A percentile compares a stretch with the other conserved stretches of the same genome.
Conservation (phyloP, 345 rosid genomes). For the Salix udensis region DNA sequence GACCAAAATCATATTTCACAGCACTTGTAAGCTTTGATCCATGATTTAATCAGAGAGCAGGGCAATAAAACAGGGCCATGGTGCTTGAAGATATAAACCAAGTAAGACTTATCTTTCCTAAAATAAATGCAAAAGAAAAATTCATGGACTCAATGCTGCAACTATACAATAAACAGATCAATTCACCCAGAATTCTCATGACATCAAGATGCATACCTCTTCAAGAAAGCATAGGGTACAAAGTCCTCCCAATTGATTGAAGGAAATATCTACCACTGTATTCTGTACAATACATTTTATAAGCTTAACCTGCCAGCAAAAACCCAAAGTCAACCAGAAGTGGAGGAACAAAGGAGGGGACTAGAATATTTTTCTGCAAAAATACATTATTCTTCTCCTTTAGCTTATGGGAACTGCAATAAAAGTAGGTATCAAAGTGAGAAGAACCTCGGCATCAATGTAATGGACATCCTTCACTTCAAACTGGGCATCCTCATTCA, state of each 20-base stretch:
- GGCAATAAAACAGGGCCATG: background rate
- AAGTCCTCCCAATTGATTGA: constrained; percentile 74
- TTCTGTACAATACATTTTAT: constrained; percentile 60
- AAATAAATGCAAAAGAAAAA: background rate
- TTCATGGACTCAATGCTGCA: background rate
- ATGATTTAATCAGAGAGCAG: background rate
- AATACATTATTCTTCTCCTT: background rate
- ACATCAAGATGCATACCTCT: constrained; percentile 41
- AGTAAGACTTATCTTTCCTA: background rate
- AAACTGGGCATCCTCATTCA: constrained; percentile 30
- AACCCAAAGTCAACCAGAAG: constrained; percentile 11
- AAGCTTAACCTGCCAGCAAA: constrained; percentile 64
- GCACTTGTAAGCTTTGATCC: background rate
- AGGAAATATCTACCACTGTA: constrained; percentile 75
- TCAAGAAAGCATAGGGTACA: constrained; percentile 71
- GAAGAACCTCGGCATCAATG: constrained; percentile 69
- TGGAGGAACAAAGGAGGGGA: background rate
- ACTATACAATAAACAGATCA: background rate
- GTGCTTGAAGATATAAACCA: background rate
- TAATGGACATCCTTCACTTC: constrained; percentile 61
- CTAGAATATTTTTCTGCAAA: background rate
- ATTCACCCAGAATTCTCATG: background rate
- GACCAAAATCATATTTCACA: background rate
- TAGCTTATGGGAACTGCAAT: background rate
- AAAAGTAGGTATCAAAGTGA: background rate